These are phyloP conservation scores for Eimeria necatrix DNA, from an alignment of 169 alveolate species.

Conservation along the genomic window DNA sequence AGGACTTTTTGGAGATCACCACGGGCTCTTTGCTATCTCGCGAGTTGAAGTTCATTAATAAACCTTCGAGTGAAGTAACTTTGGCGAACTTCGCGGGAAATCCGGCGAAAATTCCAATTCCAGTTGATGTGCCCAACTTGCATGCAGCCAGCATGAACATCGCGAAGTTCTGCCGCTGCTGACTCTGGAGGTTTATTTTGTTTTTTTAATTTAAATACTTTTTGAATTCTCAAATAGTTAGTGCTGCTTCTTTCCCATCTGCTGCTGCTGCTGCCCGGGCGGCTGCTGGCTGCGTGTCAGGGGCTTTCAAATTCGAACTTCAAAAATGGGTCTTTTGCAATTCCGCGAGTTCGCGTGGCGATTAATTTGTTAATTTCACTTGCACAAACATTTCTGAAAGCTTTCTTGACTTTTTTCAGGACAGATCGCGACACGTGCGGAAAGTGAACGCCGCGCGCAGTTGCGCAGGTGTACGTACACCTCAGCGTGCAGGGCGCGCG, in stretches of 20 bases:
- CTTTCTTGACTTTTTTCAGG: background rate
- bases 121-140: background rate
- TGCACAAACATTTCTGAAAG: background rate
- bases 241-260: background rate
- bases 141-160: slow-evolving; percentile 22
- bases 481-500: no score
- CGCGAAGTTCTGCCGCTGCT: background rate
- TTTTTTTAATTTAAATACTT: background rate
- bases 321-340: background rate
- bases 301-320: no score
- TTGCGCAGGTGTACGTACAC: no score
- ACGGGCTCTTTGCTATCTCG: background rate
- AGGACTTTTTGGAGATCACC: slow-evolving; percentile 35
- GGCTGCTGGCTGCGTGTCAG: background rate
- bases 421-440: no score
- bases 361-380: no score
- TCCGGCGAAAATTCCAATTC: background rate
- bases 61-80: background rate
- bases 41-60: slow-evolving; percentile 3
- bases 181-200: background rate
- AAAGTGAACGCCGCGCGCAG: no score
- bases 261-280: background rate
- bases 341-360: background rate
- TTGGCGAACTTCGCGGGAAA: no score
- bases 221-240: background rate